Percentiles rank a stretch among this genome's conserved stretches.
Conservation (phyloP, 768 basidiomycete genomes). For the Kwoniella dejecticola region DNA sequence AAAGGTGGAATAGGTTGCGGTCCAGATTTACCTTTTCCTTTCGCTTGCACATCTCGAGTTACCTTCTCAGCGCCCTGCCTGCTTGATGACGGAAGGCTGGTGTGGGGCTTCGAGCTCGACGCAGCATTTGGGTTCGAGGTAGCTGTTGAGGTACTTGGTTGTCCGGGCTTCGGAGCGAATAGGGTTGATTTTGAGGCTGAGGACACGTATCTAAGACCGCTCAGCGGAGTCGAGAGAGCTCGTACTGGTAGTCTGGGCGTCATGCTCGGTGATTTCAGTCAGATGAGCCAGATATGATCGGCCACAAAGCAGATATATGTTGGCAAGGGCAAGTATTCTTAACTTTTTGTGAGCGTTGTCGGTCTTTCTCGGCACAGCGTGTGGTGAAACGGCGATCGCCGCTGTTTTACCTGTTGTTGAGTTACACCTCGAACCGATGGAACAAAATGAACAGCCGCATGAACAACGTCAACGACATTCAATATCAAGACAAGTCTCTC, state of each 20-base stretch:
- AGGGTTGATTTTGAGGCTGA: conserved; percentile 7
- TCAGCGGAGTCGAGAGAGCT: not conserved
- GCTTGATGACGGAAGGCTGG: not conserved
- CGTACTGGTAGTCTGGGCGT: conserved; percentile 19
- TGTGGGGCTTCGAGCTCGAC: not conserved
- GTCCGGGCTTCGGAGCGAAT: conserved; percentile 15
- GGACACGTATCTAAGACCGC: not conserved
- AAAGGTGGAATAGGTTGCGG: conserved; percentile 38
- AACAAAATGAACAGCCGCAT: too few species aligned
- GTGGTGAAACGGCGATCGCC: conserved; percentile 6
- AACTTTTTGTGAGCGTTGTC: not conserved
- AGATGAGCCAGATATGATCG: not conserved
- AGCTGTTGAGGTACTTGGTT: not conserved
- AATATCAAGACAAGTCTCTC: too few species aligned
- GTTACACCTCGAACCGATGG: not conserved
- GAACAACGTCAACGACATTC: too few species aligned
- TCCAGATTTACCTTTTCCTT: conserved; percentile 1
- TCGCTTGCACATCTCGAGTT: not conserved
- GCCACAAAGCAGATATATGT: not conserved
- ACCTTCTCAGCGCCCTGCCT: not conserved
- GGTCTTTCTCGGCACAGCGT: not conserved
- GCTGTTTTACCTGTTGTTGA: not conserved
- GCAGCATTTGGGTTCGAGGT: not conserved
- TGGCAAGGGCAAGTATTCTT: not conserved
- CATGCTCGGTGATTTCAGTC: conserved; percentile 5